Base-by-base conservation (phyloP, 2,329 filamentous ascomycete genomes). In the Epichloe festucae region DNA sequence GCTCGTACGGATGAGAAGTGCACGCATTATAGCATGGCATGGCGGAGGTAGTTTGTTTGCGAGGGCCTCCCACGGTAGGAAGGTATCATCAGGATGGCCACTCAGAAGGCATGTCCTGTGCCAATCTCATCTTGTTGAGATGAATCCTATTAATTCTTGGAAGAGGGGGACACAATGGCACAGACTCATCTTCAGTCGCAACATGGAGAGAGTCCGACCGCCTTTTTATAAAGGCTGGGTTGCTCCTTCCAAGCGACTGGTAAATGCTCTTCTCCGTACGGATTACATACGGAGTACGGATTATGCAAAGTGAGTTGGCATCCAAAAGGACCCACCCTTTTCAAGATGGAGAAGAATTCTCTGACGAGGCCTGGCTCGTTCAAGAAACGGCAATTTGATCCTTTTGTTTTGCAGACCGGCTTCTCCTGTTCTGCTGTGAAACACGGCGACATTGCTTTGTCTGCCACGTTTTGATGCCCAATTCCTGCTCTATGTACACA, bases 291-390 rank as follows among this genome's bases (percentile, higher is more conserved):
- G 21, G 21, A 21, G 21, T 23, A 23, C 23, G 6, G 6, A 23
- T 5, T 50, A 56, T 54, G 53, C 55, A 56, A 49, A 47, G 47
- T 56, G 53, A 53, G 53, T 51, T 56, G 55, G 55, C 55, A 41
- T 48, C 41, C 39, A 40, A 45, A 43, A 40, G 42, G 51, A 35
- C 53, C 49, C 53, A 55, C 53, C 21, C 36, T 44, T 34, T 39
- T 39, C 21, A 19, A 34, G 11, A 11, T 6, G 3, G 10, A 31
- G 19, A 46, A 7, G 15, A 41, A 12, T 8, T 14, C 40, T 42
- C 38, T 40, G 40, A 23, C 17, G 40, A 23, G 19, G 10, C 11
- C 17, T 10, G 10, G 40, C 40, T 42, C 15, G 40, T 19, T 36
- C 34, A 19, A 38, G 12, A 39, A 23, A 39, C 45, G 34, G 12